These are phyloP conservation scores for Collybia nuda DNA, from an alignment of 768 basidiomycete genomes.

Conservation along the genomic window DNA sequence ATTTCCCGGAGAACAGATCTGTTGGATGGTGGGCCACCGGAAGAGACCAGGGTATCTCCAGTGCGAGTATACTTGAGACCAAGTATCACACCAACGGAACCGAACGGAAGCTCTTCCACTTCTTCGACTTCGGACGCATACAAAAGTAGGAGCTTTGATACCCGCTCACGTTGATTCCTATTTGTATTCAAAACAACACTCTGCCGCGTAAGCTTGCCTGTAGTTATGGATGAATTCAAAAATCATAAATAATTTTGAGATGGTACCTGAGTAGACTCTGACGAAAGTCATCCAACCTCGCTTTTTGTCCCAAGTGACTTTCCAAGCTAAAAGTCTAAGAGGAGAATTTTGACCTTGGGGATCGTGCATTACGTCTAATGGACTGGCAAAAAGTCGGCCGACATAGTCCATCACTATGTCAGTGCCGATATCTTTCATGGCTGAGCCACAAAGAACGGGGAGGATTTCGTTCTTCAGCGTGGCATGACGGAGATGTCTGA, in stretches of 20 bases:
- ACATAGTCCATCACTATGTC: conserved; percentile 80
- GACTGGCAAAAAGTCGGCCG: conserved; percentile 78
- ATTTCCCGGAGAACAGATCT: conserved; percentile 58
- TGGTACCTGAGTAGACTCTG: conserved; percentile 78
- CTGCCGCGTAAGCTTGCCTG: conserved; percentile 71
- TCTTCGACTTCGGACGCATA: conserved; percentile 78
- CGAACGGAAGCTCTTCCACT: conserved; percentile 77
- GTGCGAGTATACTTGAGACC: conserved; percentile 84
- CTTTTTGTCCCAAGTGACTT: conserved; percentile 82
- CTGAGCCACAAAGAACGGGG: conserved; percentile 83
- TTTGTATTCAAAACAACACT: conserved; percentile 62
- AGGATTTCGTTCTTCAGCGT: conserved; percentile 66
- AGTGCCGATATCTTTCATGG: conserved; percentile 78
- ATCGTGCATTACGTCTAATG: conserved; percentile 60
- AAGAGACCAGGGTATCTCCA: conserved; percentile 78
- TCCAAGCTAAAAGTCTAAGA: conserved; percentile 78
- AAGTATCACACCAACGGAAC: conserved; percentile 81
- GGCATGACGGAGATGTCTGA: conserved; percentile 66
- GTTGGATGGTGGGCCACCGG: conserved; percentile 35
- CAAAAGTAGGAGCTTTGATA: conserved; percentile 72
- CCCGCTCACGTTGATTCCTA: conserved; percentile 68
- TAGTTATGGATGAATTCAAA: conserved; percentile 1
- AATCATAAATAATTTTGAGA: not conserved
- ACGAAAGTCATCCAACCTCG: conserved; percentile 93
- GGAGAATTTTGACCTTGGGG: conserved; percentile 45